phyloP scores from a whole-genome alignment of 768 basidiomycete species.

The Suillus lakei region DNA sequence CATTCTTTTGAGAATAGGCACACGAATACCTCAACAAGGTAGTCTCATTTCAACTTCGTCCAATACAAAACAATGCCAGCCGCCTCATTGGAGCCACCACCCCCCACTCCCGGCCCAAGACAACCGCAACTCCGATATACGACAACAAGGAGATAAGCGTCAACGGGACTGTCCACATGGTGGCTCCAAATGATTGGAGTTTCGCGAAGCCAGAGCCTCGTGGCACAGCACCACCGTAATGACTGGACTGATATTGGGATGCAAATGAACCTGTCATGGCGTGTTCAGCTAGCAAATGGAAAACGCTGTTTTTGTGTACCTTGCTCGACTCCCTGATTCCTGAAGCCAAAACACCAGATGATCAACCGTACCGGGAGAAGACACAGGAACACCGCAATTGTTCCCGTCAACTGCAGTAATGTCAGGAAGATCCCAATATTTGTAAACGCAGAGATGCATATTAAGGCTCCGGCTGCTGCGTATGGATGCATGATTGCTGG shows the following conservation, averaged over 20 bases:
- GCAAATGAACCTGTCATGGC: conserved; percentile 5
- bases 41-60: neutral
- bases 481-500: neutral
- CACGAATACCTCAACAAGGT: neutral
- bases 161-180: neutral
- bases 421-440: neutral
- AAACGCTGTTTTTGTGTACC: neutral
- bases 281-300: neutral
- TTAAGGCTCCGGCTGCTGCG: neutral
- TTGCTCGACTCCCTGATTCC: neutral
- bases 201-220: conserved; percentile 6
- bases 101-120: neutral
- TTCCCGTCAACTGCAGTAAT: neutral
- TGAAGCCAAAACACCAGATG: conserved; percentile 4
- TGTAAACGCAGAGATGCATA: neutral
- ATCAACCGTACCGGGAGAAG: neutral
- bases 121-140: neutral
- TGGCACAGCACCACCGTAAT: conserved; percentile 8
- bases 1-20: neutral
- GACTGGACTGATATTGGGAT: conserved; percentile 11
- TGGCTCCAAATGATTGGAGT: conserved; percentile 13
- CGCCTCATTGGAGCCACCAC: neutral
- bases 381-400: neutral
- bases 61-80: neutral
- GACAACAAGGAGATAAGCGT: neutral